phyloP scores from a whole-genome alignment of 176 grass and related monocot species.

The Elaeis guineensis region DNA sequence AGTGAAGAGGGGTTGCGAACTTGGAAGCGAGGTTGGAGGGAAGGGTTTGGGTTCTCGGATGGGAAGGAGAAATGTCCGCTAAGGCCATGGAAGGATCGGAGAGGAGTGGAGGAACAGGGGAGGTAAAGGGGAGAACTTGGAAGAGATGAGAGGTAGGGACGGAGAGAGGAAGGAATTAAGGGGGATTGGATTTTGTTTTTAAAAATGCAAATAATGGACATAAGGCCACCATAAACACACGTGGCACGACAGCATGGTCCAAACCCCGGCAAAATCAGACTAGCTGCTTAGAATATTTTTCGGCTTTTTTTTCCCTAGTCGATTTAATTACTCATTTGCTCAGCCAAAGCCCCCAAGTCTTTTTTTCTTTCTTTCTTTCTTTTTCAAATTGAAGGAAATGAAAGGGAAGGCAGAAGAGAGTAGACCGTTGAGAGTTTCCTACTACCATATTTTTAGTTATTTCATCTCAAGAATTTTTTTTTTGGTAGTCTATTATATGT shows the following conservation, averaged over 20 bases:
- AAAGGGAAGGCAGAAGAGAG: too few species aligned
- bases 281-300: too few species aligned
- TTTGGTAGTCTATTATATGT: too few species aligned
- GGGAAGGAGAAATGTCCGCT: conserved; percentile 22
- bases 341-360: too few species aligned
- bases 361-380: too few species aligned
- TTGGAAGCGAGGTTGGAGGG: conserved; percentile 16
- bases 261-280: neutral
- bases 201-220: neutral
- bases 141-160: neutral
- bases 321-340: too few species aligned
- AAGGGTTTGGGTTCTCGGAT: conserved; percentile 14
- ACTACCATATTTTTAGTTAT: too few species aligned
- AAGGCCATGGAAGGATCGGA: conserved; percentile 24
- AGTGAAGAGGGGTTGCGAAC: conserved; percentile 3
- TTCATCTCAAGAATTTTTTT: too few species aligned
- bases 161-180: conserved; percentile 24
- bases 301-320: too few species aligned
- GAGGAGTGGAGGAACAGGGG: conserved; percentile 20
- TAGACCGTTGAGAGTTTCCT: too few species aligned
- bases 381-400: too few species aligned
- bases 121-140: neutral
- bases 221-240: conserved; percentile 18
- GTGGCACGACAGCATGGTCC: conserved; percentile 18
- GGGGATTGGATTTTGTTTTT: neutral